Percentiles rank a stretch among this genome's conserved stretches.
Conservation (phyloP, 805 yeast species). For the Clavispora vitiphila region DNA sequence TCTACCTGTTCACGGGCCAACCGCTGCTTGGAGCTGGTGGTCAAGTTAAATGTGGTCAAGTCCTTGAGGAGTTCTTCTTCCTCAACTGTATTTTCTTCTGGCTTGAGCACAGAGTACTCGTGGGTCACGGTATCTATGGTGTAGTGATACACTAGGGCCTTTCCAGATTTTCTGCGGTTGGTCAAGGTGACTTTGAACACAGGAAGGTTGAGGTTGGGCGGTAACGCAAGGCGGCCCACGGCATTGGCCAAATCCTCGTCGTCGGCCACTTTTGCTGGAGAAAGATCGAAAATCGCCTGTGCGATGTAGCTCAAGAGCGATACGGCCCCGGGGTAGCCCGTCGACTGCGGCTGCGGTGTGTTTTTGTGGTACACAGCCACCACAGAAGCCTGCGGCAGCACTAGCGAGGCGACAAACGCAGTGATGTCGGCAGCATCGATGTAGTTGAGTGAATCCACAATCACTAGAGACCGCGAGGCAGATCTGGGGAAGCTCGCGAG, state of each 20-base stretch:
- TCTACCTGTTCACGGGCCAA: conserved; percentile 80
- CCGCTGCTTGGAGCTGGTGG: conserved; percentile 70
- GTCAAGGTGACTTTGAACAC: conserved; percentile 48
- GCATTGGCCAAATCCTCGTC: conserved; percentile 40
- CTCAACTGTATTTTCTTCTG: conserved; percentile 16
- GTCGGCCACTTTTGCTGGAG: conserved; percentile 45
- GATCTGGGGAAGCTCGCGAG: conserved; percentile 9
- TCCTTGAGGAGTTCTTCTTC: conserved; percentile 57
- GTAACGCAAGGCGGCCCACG: conserved; percentile 40
- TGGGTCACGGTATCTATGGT: conserved; percentile 47
- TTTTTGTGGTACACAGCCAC: conserved; percentile 35
- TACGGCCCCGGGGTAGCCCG: conserved; percentile 50
- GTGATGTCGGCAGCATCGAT: conserved; percentile 44
- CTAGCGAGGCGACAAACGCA: conserved; percentile 44
- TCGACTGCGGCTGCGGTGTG: conserved; percentile 35
- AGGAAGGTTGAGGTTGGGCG: conserved; percentile 41
- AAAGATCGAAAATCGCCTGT: conserved; percentile 61
- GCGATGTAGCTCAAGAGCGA: conserved; percentile 65
- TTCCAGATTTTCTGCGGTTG: conserved; percentile 80
- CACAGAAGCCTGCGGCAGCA: conserved; percentile 25
- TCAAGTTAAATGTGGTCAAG: conserved; percentile 82
- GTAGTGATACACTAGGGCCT: conserved; percentile 57
- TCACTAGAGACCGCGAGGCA: conserved; percentile 34
- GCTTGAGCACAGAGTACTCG: conserved; percentile 27
- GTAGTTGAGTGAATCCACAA: conserved; percentile 68